Conservation (phyloP, 2,329 filamentous ascomycete species). For the Scedosporium apiospermum region DNA sequence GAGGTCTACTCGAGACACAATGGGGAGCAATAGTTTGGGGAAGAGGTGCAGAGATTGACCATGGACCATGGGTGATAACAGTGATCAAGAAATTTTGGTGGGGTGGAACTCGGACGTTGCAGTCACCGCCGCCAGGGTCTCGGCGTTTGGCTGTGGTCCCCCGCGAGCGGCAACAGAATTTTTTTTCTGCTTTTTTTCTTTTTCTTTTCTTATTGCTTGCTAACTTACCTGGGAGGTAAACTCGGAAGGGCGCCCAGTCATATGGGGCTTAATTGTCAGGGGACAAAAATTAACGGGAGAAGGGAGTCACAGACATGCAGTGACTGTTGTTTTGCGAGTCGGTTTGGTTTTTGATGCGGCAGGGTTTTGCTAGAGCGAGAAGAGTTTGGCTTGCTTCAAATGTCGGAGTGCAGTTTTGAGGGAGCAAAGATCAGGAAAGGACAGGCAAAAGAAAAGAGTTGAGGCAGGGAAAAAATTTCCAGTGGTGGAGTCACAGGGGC, state of each 20-base stretch:
- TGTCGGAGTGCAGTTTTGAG: not conserved
- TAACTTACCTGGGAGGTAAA: constrained; percentile 75
- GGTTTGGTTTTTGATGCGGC: not conserved
- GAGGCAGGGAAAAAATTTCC: constrained; percentile 7
- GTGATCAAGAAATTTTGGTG: constrained; percentile 2
- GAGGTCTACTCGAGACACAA: constrained; percentile 5
- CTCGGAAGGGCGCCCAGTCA: constrained; percentile 75
- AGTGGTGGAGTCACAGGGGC: constrained; percentile 1
- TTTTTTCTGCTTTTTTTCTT: not conserved
- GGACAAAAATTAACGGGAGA: constrained; percentile 1
- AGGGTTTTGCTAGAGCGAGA: not conserved
- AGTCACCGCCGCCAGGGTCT: not conserved
- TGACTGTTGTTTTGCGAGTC: not conserved
- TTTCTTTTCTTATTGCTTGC: not conserved
- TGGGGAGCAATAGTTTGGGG: not conserved
- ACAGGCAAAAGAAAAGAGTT: not conserved
- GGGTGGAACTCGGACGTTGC: not conserved
- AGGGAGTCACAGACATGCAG: constrained; percentile 4
- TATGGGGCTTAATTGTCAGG: constrained; percentile 38
- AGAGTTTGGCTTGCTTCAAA: not conserved
- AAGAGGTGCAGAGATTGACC: not conserved
- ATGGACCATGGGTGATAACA: not conserved
- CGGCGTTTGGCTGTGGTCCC: not conserved
- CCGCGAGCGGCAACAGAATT: not conserved
- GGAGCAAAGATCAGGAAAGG: constrained; percentile 1